Evolutionary conservation across 352 stramenopile genomes (phyloP).

Genomic region (Phytophthora crassamura): DNA sequence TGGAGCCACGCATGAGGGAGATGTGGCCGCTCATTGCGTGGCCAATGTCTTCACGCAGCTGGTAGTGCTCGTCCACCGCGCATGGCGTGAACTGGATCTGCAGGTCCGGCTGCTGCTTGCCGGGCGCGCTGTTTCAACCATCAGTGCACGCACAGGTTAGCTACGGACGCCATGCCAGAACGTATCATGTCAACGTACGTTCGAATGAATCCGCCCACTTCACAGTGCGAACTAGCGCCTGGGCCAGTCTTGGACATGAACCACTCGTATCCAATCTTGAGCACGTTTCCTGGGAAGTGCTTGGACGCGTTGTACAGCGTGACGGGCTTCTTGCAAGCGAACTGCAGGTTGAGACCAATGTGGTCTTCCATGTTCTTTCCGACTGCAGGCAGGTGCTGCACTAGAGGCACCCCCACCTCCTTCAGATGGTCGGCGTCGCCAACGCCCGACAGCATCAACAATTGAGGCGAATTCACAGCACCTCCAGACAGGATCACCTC

Average conservation of each 20-base stretch:
- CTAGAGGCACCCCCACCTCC: conserved; percentile 66
- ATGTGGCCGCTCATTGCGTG: conserved; percentile 88
- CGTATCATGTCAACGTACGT: conserved; percentile 32
- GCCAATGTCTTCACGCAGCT: conserved; percentile 38
- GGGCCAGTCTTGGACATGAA: conserved; percentile 61
- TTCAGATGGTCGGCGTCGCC: conserved; percentile 74
- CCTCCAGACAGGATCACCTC: conserved; percentile 88
- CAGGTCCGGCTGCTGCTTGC: conserved; percentile 78
- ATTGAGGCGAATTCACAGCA: conserved; percentile 85
- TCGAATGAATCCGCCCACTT: conserved; percentile 87
- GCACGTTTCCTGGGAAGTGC: conserved; percentile 83
- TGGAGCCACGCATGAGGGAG: conserved; percentile 84
- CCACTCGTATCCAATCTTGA: conserved; percentile 81
- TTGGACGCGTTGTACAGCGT: conserved; percentile 88
- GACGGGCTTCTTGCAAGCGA: conserved; percentile 83
- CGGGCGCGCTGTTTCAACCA: conserved; percentile 54
- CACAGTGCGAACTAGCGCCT: conserved; percentile 73
- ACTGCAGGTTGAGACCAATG: conserved; percentile 86
- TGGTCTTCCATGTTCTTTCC: conserved; percentile 89
- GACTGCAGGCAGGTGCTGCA: conserved; percentile 76
- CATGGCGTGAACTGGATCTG: conserved; percentile 88
- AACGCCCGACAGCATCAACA: conserved; percentile 86
- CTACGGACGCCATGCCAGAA: background rate
- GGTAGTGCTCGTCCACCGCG: conserved; percentile 45
- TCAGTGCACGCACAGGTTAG: no score